These are phyloP conservation scores for Cucurbita ficifolia DNA, from an alignment of 306 rosid genomes.

Conservation along the genomic window DNA sequence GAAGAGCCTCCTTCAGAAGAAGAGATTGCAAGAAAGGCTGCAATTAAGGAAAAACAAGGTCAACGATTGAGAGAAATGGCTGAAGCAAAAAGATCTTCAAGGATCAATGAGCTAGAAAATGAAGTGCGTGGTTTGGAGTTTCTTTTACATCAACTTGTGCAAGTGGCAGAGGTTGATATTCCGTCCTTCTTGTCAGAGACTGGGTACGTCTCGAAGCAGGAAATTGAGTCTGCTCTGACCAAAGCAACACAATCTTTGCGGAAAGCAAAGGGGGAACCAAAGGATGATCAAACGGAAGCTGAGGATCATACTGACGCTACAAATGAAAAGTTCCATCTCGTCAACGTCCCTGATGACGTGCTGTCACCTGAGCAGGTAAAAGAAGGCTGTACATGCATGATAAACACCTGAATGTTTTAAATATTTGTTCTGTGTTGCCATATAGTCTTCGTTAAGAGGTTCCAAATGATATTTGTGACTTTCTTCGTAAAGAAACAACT, in stretches of 20 bases:
- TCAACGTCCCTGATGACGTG: constrained; percentile 65
- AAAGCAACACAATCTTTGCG: constrained; percentile 68
- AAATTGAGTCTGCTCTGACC: constrained; percentile 62
- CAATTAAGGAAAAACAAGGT: constrained; percentile 82
- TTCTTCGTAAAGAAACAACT: neutral
- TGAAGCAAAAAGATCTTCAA: constrained; percentile 82
- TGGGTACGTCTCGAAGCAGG: constrained; percentile 75
- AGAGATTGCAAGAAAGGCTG: constrained; percentile 97
- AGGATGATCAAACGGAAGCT: constrained; percentile 51
- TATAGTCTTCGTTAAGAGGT: neutral
- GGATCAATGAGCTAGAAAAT: constrained; percentile 88
- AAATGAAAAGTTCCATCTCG: constrained; percentile 56
- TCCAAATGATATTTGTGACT: neutral
- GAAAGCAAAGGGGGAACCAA: constrained; percentile 81
- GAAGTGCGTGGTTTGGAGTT: constrained; percentile 71
- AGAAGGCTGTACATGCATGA: neutral
- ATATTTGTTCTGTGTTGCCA: neutral
- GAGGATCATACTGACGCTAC: constrained; percentile 49
- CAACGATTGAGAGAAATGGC: constrained; percentile 98
- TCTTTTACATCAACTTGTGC: constrained; percentile 70
- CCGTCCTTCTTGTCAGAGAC: constrained; percentile 68
- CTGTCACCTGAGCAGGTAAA: constrained; percentile 79
- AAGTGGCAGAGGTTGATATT: constrained; percentile 45
- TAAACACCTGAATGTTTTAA: neutral
- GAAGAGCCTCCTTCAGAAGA: constrained; percentile 96